Conservation (phyloP, 192 early-diverging fungal genomes). For the Coemansia javaensis region DNA sequence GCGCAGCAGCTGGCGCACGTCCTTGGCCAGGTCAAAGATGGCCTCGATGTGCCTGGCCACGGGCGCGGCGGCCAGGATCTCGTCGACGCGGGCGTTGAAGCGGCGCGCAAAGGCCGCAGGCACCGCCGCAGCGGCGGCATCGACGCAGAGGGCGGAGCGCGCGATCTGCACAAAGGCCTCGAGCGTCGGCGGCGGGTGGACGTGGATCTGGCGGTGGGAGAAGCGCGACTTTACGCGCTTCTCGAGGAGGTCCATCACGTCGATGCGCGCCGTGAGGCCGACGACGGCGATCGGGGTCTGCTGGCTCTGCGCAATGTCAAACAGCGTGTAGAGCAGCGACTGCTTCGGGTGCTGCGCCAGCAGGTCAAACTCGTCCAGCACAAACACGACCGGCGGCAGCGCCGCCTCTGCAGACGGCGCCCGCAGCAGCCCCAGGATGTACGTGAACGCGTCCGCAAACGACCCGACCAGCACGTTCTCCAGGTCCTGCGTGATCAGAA, state of each 20-base stretch:
- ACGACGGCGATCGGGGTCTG: constrained; percentile 82
- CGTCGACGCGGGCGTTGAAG: constrained; percentile 50
- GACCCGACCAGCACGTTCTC: constrained; percentile 36
- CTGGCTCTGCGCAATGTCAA: constrained; percentile 82
- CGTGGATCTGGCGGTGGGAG: constrained; percentile 77
- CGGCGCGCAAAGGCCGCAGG: constrained; percentile 16
- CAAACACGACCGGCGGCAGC: constrained; percentile 61
- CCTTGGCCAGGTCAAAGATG: constrained; percentile 34
- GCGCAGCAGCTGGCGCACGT: constrained; percentile 26
- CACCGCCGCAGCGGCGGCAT: constrained; percentile 4
- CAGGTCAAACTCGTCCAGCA: constrained; percentile 91
- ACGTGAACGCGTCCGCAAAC: constrained; percentile 37
- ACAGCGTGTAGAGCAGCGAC: constrained; percentile 86
- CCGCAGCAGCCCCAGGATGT: constrained; percentile 36
- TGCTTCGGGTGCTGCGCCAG: constrained; percentile 93
- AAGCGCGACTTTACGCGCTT: constrained; percentile 94
- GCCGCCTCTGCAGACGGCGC: constrained; percentile 2
- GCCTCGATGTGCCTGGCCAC: constrained; percentile 14
- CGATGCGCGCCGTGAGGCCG: constrained; percentile 75
- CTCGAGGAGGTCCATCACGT: constrained; percentile 80
- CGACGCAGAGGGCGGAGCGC: constrained; percentile 43
- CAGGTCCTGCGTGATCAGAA: constrained; percentile 60
- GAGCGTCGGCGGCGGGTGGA: constrained; percentile 56
- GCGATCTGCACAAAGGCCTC: constrained; percentile 59
- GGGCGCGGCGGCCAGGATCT: constrained; percentile 7